These are phyloP conservation scores for Phytopythium vexans DNA, from an alignment of 352 stramenopile species.

Conservation along the genomic window DNA sequence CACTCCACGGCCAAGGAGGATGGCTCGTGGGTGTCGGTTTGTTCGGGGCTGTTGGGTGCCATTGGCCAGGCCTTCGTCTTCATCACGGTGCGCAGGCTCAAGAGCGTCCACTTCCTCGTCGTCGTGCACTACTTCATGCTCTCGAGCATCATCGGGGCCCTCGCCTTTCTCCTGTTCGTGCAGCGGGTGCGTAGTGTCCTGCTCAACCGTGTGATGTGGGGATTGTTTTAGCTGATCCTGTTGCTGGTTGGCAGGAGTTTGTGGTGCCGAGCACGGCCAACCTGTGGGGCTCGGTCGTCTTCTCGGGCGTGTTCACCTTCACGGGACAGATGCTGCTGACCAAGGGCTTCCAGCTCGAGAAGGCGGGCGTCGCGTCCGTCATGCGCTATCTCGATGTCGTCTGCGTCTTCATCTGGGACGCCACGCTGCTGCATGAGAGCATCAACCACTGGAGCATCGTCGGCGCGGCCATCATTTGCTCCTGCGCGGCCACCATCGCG, in stretches of 20 bases:
- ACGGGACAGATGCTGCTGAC: conserved; percentile 60
- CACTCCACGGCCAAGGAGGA: conserved; percentile 33
- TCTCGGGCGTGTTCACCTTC: conserved; percentile 39
- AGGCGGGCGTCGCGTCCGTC: conserved; percentile 55
- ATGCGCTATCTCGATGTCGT: conserved; percentile 75
- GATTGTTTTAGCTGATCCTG: neutral
- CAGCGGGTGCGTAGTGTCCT: conserved; percentile 28
- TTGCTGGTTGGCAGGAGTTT: conserved; percentile 10
- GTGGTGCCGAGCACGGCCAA: conserved; percentile 27
- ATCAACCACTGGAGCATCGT: conserved; percentile 46
- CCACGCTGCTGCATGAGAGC: conserved; percentile 32
- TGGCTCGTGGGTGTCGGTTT: conserved; percentile 49
- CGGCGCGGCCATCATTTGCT: conserved; percentile 39
- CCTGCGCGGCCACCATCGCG: conserved; percentile 34
- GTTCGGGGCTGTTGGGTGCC: conserved; percentile 45
- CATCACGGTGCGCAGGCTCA: conserved; percentile 61
- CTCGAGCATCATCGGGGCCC: conserved; percentile 43
- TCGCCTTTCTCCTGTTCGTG: conserved; percentile 52
- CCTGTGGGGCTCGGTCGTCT: conserved; percentile 43
- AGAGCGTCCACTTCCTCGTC: conserved; percentile 48
- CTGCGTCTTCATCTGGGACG: conserved; percentile 67
- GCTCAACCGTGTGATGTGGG: conserved; percentile 9
- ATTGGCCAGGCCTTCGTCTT: conserved; percentile 71
- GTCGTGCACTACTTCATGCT: conserved; percentile 84
- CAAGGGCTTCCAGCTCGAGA: conserved; percentile 68